These are phyloP conservation scores for Hanseniaspora clermontiae DNA, from an alignment of 805 yeast genomes.

Conservation along the genomic window DNA sequence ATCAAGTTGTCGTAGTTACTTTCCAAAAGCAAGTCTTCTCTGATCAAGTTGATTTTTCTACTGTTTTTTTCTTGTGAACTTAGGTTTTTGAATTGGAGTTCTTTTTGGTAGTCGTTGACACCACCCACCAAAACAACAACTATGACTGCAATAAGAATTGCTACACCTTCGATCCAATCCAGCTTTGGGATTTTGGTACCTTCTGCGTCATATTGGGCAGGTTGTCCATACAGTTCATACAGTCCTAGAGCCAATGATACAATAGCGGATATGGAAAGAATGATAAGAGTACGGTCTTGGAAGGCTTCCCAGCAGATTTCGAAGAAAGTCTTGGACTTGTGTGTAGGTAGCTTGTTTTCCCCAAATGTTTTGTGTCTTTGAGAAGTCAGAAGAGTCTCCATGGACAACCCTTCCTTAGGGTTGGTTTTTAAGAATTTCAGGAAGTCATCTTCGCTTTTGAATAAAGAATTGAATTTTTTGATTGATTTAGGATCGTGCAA, in stretches of 20 bases:
- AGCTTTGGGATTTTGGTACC: constrained; percentile 70
- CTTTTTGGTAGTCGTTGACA: constrained; percentile 93
- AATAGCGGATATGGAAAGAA: constrained; percentile 74
- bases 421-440: constrained; percentile 21
- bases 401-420: constrained; percentile 18
- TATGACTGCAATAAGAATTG: constrained; percentile 78
- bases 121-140: constrained; percentile 92
- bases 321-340: constrained; percentile 55
- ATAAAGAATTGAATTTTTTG: constrained; percentile 19
- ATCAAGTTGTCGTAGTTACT: constrained; percentile 61
- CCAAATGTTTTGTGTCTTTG: constrained; percentile 39
- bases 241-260: constrained; percentile 82
- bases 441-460: constrained; percentile 19
- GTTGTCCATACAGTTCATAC: constrained; percentile 83
- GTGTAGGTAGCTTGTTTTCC: constrained; percentile 57
- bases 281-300: constrained; percentile 78
- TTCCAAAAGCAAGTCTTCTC: constrained; percentile 51
- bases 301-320: constrained; percentile 67
- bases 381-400: constrained; percentile 8
- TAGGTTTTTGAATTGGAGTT: constrained; percentile 75
- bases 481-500: constrained; percentile 28
- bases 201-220: constrained; percentile 60
- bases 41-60: constrained; percentile 59
- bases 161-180: constrained; percentile 99
- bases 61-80: constrained; percentile 73